These are phyloP conservation scores for Flagelloscypha sp. DNA, from an alignment of 768 basidiomycete species.

Conservation along the genomic window DNA sequence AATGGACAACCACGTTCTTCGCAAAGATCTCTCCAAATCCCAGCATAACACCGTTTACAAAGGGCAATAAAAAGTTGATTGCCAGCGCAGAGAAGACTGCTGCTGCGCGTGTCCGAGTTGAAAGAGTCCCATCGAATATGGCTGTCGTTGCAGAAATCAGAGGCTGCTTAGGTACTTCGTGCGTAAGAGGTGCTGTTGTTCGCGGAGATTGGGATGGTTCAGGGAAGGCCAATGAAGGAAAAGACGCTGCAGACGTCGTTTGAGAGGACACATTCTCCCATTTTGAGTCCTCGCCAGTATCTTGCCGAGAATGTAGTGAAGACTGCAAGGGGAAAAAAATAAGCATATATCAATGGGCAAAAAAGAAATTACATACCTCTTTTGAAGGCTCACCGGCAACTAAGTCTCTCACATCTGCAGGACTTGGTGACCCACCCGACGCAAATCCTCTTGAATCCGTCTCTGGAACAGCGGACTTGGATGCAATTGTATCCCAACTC, in stretches of 20 bases:
- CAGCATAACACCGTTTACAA: constrained; percentile 92
- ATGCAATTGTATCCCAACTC: constrained; percentile 26
- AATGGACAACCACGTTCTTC: constrained; percentile 57
- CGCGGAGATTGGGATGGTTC: constrained; percentile 28
- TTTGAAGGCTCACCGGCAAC: constrained; percentile 28
- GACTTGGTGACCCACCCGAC: constrained; percentile 24
- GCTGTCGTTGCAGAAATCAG: constrained; percentile 57
- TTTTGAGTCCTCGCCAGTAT: constrained; percentile 38
- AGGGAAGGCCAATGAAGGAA: constrained; percentile 74
- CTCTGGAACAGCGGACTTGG: constrained; percentile 5
- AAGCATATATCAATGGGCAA: constrained; percentile 3
- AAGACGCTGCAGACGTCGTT: constrained; percentile 47
- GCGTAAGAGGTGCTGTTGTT: constrained; percentile 16
- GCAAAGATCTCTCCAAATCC: constrained; percentile 95
- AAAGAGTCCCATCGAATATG: constrained; percentile 62
- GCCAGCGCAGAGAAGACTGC: constrained; percentile 69
- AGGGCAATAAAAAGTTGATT: constrained; percentile 80
- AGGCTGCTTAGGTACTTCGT: constrained; percentile 20
- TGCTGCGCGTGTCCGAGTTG: constrained; percentile 55
- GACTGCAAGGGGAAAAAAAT: constrained; percentile 4
- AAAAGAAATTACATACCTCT: constrained; percentile 18
- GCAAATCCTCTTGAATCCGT: constrained; percentile 17
- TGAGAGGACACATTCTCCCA: constrained; percentile 70
- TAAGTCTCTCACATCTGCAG: constrained; percentile 32
- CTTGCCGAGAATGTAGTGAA: constrained; percentile 23